Base-by-base conservation (phyloP, 31 red algal species). In the Endocladia muricata region DNA sequence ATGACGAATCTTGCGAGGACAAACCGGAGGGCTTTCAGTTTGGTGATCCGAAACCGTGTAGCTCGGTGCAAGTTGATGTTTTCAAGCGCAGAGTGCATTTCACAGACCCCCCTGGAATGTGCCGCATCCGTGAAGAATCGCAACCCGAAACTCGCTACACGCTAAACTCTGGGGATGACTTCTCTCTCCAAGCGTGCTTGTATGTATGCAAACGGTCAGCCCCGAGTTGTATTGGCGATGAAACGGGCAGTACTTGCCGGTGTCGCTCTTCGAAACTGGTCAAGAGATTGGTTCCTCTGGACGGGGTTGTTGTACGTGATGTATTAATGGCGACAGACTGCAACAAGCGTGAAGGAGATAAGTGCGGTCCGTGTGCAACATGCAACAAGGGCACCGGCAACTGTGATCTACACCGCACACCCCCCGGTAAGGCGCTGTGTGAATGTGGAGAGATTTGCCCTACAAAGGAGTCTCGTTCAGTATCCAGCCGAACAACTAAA, bases 21-120 rank as follows among this genome's bases (percentile, higher is more conserved):
- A 67, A 67, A 33, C 61, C 61, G 17, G 61, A 67, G 17, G 61
- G 61, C 0, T 67, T 11, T 33, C 61, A 67, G 33, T 67, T 67
- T 36, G 30, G 30, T 34, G 61, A 67, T 36, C 33, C 33, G 6
- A 35, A 36, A 3, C 61, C 61, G 8, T 67, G 61, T 36, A 67
- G n/a, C 9, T 67, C 61, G 21, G 23, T 67, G 8, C 61, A 37
- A 35, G 61, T 15, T 29, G 61, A 67, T 5, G 25, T 67, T 3
- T 34, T 36, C 5, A 67, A 67, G 33, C 25, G 61, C 21, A 3
- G 61, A 34, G 61, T 67, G 0, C n/a, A n/a, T n/a, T n/a, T n/a
- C n/a, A n/a, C n/a, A n/a, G n/a, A n/a, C n/a, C n/a, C n/a, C n/a
- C n/a, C n/a, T n/a, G n/a, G n/a, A n/a, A n/a, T n/a, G n/a, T n/a